Evolutionary conservation across 768 basidiomycete species (phyloP), one percentile per base, ranked within the genome.

Genomic region (Russula lepida): DNA sequence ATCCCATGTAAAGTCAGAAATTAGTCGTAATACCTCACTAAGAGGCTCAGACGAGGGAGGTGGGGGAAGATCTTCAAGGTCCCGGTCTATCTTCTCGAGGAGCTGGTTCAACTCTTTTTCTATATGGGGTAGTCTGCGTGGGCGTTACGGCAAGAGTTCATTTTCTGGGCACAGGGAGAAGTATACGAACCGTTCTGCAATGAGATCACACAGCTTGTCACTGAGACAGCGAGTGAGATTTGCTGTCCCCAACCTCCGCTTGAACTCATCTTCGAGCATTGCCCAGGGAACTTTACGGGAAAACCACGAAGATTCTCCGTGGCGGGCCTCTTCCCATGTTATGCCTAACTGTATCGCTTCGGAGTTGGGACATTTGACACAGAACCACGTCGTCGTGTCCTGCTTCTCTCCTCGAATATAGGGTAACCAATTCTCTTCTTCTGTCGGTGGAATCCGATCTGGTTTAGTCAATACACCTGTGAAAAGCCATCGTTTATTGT

Each of bases 321-420:
- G 62, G 2, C 88, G 79, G 0, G 89, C 89, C 23, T 81, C 75
- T 19, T 70, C 71, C 84, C 86, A 89, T 1, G 81, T 77, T 48
- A 82, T 76, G 2, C 79, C 81, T 1, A 71, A 55, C 21, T 76
- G 77, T 13, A 87, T 68, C 15, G 83, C 78, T 1, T 71, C 73
- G 0, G 83, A 80, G 65, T 73, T 71, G 0, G 76, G 78, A 39
- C 76, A 77, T 59, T 78, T 77, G 13, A 77, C 76, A 11, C 73
- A 75, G 58, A 71, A 79, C 84, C 84, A 86, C 21, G 80, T 79
- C 56, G 84, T 80, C 4, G 76, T 74, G 59, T 81, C 76, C 21
- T 69, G 72, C 6, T 73, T 75, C 30, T 84, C 82, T 61, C 84
- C 82, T 7, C 78, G 72, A 37, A 87, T 80, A 62, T 82, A 79